These are phyloP conservation scores for Fusarium citri DNA, from an alignment of 2,329 filamentous ascomycete genomes.

Conservation along the genomic window DNA sequence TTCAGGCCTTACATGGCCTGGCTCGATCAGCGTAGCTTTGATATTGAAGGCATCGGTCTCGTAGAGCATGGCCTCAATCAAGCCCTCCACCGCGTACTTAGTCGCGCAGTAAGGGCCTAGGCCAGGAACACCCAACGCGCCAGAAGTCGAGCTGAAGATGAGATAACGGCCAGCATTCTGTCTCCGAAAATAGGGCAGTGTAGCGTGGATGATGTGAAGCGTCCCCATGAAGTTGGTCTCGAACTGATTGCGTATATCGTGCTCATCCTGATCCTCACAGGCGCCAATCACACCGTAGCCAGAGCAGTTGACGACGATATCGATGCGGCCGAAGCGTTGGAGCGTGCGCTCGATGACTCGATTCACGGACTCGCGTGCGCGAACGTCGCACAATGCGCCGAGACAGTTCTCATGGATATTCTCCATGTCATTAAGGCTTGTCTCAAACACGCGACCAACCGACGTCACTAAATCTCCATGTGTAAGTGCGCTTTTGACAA, in stretches of 20 bases:
- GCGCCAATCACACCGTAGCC: conserved; percentile 96
- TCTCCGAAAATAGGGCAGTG: conserved; percentile 86
- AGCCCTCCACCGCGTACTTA: conserved; percentile 95
- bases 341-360: conserved; percentile 77
- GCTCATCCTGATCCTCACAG: conserved; percentile 96
- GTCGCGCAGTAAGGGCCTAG: conserved; percentile 95
- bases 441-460: conserved; percentile 86
- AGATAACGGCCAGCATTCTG: conserved; percentile 84
- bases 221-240: conserved; percentile 98
- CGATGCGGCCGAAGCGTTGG: conserved; percentile 81
- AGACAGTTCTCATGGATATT: conserved; percentile 79
- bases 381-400: conserved; percentile 89
- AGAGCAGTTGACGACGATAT: conserved; percentile 92
- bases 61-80: conserved; percentile 97
- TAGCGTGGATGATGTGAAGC: conserved; percentile 90
- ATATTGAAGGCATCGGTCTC: conserved; percentile 93
- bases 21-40: conserved; percentile 92
- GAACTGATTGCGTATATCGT: conserved; percentile 95
- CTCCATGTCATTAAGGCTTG: conserved; percentile 77
- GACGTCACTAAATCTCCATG: conserved; percentile 87
- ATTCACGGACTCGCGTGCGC: conserved; percentile 81
- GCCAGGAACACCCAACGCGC: conserved; percentile 92
- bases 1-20: conserved; percentile 87
- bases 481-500: conserved; percentile 83
- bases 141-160: conserved; percentile 93